A percentile compares a stretch with the other conserved stretches of the same genome.
phyloP scores from a whole-genome alignment of 768 basidiomycete genomes.

The Xerocomellus amylosporus region DNA sequence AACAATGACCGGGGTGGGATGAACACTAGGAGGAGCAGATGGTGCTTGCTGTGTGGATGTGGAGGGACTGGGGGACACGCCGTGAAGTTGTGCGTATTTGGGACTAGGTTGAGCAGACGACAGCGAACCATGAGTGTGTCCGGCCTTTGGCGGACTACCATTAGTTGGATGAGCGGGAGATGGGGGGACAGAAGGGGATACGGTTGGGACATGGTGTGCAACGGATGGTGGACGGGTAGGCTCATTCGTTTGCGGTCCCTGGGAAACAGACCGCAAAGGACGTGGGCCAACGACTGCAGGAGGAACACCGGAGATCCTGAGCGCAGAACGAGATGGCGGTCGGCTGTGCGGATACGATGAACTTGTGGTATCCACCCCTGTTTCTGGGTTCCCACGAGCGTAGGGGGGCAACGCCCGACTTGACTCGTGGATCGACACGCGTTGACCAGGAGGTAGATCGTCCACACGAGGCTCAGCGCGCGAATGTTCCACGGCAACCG shows the following conservation, averaged over 20 bases:
- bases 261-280: slow-evolving; percentile 29
- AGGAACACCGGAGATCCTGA: slow-evolving; percentile 22
- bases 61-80: slow-evolving; percentile 7
- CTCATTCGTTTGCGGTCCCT: slow-evolving; percentile 25
- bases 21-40: slow-evolving; percentile 16
- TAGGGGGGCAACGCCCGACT: slow-evolving; percentile 19
- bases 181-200: slow-evolving; percentile 16
- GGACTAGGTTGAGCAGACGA: slow-evolving; percentile 27
- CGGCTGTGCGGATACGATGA: slow-evolving; percentile 22
- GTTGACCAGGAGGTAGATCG: slow-evolving; percentile 23
- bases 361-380: slow-evolving; percentile 15
- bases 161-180: slow-evolving; percentile 17
- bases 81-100: slow-evolving; percentile 20
- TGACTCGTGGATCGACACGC: slow-evolving; percentile 30
- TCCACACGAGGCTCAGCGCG: slow-evolving; percentile 25
- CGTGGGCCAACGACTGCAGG: slow-evolving; percentile 28
- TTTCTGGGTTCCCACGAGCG: slow-evolving; percentile 28
- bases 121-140: slow-evolving; percentile 3
- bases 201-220: slow-evolving; percentile 6
- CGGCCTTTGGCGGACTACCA: slow-evolving; percentile 15
- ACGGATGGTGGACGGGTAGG: slow-evolving; percentile 27
- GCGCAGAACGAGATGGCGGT: slow-evolving; percentile 28
- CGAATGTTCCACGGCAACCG: slow-evolving; percentile 17
- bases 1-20: slow-evolving; percentile 20
- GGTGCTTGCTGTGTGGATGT: slow-evolving; percentile 16